phyloP scores from a whole-genome alignment of 2,329 filamentous ascomycete species.

The Fusarium guadeloupense region DNA sequence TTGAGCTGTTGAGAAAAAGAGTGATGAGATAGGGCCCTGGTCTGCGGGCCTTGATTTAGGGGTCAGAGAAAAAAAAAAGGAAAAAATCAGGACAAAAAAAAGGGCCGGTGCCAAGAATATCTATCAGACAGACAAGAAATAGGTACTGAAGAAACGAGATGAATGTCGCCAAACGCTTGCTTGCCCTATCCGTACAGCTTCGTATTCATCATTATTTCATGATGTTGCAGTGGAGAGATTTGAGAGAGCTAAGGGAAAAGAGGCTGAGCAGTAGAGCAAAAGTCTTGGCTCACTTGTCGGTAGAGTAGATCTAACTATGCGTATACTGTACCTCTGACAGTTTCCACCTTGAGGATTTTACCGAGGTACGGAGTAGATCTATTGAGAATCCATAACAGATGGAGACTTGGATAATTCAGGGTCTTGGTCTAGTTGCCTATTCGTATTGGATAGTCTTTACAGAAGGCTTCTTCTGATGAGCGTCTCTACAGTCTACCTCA shows the following conservation, averaged over 20 bases:
- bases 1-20: background rate
- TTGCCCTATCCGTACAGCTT: background rate
- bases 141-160: constrained; percentile 1
- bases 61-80: constrained; percentile 3
- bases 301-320: background rate
- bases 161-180: constrained; percentile 5
- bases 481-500: background rate
- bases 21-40: constrained; percentile 21
- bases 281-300: background rate
- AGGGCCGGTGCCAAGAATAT: constrained; percentile 17
- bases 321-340: background rate
- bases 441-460: background rate
- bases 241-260: background rate
- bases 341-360: background rate
- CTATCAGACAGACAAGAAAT: background rate
- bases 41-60: constrained; percentile 29
- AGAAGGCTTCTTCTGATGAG: background rate
- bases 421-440: background rate
- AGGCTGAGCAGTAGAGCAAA: background rate
- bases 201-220: background rate
- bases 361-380: background rate
- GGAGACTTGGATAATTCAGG: background rate
- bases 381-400: background rate
- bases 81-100: no score
- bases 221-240: constrained; percentile 1